Percentiles rank a stretch among this genome's conserved stretches.
Evolutionary conservation across 768 basidiomycete genomes (phyloP).

Genomic region (Heimioporus sp.): DNA sequence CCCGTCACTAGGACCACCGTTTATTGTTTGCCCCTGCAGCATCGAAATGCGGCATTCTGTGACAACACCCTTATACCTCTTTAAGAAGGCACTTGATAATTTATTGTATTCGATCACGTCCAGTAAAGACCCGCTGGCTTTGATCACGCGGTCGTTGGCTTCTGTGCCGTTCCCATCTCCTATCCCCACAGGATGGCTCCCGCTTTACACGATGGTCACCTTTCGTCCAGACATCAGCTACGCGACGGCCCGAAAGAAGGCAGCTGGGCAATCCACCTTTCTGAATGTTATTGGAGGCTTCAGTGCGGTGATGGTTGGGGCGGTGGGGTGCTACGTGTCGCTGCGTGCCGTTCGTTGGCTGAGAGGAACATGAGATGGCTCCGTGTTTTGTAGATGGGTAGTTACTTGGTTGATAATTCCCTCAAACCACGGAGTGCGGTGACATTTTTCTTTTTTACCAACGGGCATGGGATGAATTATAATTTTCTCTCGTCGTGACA

Average conservation of each 20-base stretch:
- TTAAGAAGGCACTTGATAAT: conserved; percentile 80
- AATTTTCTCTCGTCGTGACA: conserved; percentile 17
- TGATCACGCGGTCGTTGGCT: conserved; percentile 45
- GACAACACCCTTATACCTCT: conserved; percentile 72
- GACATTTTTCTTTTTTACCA: conserved; percentile 8
- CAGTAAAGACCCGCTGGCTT: conserved; percentile 44
- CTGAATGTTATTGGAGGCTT: conserved; percentile 51
- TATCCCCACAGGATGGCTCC: conserved; percentile 78
- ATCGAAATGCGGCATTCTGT: conserved; percentile 94
- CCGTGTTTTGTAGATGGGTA: conserved; percentile 29
- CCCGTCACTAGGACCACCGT: conserved; percentile 22
- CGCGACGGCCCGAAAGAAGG: conserved; percentile 70
- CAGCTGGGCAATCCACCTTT: conserved; percentile 64
- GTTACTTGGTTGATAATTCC: conserved; percentile 28
- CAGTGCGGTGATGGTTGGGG: conserved; percentile 42
- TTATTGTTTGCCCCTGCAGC: conserved; percentile 43
- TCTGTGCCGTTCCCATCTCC: conserved; percentile 56
- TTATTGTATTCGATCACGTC: conserved; percentile 63
- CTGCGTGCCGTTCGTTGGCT: conserved; percentile 22
- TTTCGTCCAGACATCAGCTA: conserved; percentile 96
- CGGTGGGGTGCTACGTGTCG: conserved; percentile 39
- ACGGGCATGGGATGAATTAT: conserved; percentile 20
- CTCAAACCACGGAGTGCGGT: conserved; percentile 22
- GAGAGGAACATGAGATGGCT: conserved; percentile 13
- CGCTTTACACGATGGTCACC: conserved; percentile 96